Evolutionary conservation across 163 green algal species (phyloP), one percentile per base, ranked within the genome.

Genomic region (Scenedesmus sp.): DNA sequence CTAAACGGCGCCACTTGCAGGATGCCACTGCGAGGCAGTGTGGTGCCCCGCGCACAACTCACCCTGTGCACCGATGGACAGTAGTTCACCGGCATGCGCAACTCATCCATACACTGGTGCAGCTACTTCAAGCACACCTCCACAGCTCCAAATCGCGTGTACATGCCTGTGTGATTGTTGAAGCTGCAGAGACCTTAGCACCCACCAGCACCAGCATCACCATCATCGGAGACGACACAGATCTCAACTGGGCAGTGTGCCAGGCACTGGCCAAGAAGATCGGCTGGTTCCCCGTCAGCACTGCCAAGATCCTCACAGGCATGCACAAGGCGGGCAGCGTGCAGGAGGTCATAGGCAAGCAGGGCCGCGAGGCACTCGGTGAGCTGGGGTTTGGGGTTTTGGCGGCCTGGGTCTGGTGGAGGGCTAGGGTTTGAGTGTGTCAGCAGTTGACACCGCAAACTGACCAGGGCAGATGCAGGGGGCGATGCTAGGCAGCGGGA

Each of bases 271-370:
- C 43, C 18, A 93, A 92, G 73, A 91, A 91, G 26, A 83, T 93
- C 10, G 91, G 91, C 37, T 93, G 91, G 90, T 93, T 93, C 68
- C 90, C 90, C 9, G 90, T 93, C 3, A 61, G 26, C 33, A 92
- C 86, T 0, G 3, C 16, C 20, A 82, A 80, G n/a, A 80, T 93
- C 3, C 87, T 93, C 72, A 42, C 79, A 20, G 91, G 91, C 9
- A 72, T 93, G 81, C 61, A 90, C 46, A 93, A 93, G 81, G 86
- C 80, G 18, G 61, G 9, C 46, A 82, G 53, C 89, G 37, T 90
- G 15, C 30, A 92, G 26, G 83, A 92, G 68, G 30, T 90, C 6
- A 46, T 87, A 16, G 73, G 82, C 30, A 81, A 53, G 68, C 16
- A 87, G 1, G 83, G 83, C 2, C 46, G 30, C 16, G 91, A 93